Evolutionary conservation across 768 basidiomycete species (phyloP), one percentile per base, ranked within the genome.

Genomic region (Boletus rex-veris): DNA sequence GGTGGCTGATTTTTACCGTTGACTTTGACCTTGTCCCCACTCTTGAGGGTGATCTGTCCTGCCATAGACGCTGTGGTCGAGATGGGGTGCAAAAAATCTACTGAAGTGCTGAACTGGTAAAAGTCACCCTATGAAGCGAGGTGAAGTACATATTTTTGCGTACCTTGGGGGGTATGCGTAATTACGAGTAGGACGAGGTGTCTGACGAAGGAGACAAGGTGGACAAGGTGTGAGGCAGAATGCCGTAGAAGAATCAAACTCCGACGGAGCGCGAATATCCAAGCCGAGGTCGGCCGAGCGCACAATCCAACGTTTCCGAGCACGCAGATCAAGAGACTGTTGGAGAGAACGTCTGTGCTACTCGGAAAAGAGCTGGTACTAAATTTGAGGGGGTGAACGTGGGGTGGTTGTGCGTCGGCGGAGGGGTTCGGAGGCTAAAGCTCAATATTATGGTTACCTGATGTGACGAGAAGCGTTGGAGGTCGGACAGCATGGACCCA

Each of bases 21-120:
- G 53, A 89, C 76, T 83, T 87, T 89, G 67, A 92, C 86, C 69
- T 82, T 80, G 66, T 90, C 88, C 56, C 90, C 89, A 64, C 82
- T 89, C 80, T 86, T 89, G 77, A 92, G 85, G 52, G 83, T 76
- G 61, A 80, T 65, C 60, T 71, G 73, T 49, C 52, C 58, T 39
- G 65, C 58, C 66, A 71, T 71, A 58, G 49, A 37, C 54, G 58
- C 54, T 37, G 45, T 46, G 46, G 45, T 40, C 37, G 45, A 60
- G 52, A 66, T 49, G 48, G 63, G 15, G 52, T 46, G 43, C 57
- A 58, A 70, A 70, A 70, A 70, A 70, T 70, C 62, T 53, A 39
- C 56, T 7, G 21, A 37, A 28, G 41, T 45, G 45, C 47, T 60
- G 38, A 55, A 41, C 15, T 3, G 53, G 55, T 26, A 37, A 26